Base-by-base conservation (phyloP, 2,329 filamentous ascomycete species). In the Coleophoma eucalyptorum region DNA sequence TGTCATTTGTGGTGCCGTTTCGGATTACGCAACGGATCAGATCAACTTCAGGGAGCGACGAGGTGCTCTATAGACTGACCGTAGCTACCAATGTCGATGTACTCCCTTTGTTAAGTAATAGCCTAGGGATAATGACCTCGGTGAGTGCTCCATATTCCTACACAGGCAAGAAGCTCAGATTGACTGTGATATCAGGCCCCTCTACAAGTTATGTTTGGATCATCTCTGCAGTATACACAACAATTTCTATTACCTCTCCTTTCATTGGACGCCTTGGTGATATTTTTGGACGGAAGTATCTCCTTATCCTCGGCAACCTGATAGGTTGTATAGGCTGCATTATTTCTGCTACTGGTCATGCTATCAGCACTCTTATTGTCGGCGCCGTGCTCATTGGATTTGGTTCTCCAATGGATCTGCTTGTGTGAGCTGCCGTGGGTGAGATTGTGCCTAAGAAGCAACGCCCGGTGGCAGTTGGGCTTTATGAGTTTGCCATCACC, bases 201-300 rank as follows among this genome's bases (percentile, higher is more conserved):
- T 35, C 33, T n/a, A 10, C 33, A 35, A 35, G 33, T 35, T 35
- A 35, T 35, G 33, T 35, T 35, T 35, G 33, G 33, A n/a, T n/a
- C 10, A n/a, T 35, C n/a, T 35, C 33, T 35, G 33, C 33, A 35
- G n/a, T 10, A 10, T 35, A 35, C n/a, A 35, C 33, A 10, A n/a
- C n/a, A 10, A 35, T 35, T n/a, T 35, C 33, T n/a, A 35, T 35
- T n/a, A 35, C 33, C 10, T 35, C 33, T 35, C 33, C 33, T 35
- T 35, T 68, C 3, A 58, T 65, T 2, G 67, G 65, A 7, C 59
- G 61, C n/a, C 50, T 67, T 12, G 50, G 51, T 10, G 66, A 68
- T 46, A 60, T 69, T 11, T 67, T 69, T 40, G 65, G 67, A 7
- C 58, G 67, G 8, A 53, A 65, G 43, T 67, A 56, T 35, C 60